Conservation (phyloP, 2,329 filamentous ascomycete species). For the Trichoderma polysporum region DNA sequence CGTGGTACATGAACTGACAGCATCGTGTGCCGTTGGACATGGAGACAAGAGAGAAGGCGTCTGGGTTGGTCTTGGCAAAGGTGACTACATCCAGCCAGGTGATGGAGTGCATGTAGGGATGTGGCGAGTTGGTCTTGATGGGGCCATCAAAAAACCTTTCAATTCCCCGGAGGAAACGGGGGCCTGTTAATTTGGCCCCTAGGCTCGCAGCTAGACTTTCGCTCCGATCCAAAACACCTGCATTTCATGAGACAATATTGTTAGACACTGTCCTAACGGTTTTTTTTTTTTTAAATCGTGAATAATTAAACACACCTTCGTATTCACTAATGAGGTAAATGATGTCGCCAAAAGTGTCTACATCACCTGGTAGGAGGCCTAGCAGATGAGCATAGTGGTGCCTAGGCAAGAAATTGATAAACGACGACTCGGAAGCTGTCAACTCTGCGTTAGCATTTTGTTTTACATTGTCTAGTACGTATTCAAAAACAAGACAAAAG, state of each 20-base stretch:
- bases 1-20: constrained; percentile 81
- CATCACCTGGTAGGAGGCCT: constrained; percentile 53
- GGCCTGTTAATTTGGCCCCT: constrained; percentile 77
- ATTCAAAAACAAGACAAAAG: not conserved
- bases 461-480: no score
- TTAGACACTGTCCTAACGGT: no score
- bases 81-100: constrained; percentile 85
- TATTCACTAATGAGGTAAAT: constrained; percentile 74
- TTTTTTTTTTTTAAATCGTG: no score
- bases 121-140: constrained; percentile 53
- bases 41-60: constrained; percentile 72
- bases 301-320: constrained; percentile 57
- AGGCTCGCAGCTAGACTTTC: constrained; percentile 85
- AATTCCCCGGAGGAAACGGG: constrained; percentile 80
- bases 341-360: constrained; percentile 71
- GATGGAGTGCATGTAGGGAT: constrained; percentile 62
- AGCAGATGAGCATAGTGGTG: constrained; percentile 44
- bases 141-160: constrained; percentile 83
- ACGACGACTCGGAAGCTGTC: constrained; percentile 21
- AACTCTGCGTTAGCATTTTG: constrained; percentile 9
- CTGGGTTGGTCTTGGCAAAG: constrained; percentile 76
- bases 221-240: constrained; percentile 75
- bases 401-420: constrained; percentile 56
- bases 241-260: no score
- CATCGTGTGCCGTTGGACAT: constrained; percentile 66